Evolutionary conservation across 192 early-diverging fungal genomes (phyloP).

Genomic region (Dissophora ornata): DNA sequence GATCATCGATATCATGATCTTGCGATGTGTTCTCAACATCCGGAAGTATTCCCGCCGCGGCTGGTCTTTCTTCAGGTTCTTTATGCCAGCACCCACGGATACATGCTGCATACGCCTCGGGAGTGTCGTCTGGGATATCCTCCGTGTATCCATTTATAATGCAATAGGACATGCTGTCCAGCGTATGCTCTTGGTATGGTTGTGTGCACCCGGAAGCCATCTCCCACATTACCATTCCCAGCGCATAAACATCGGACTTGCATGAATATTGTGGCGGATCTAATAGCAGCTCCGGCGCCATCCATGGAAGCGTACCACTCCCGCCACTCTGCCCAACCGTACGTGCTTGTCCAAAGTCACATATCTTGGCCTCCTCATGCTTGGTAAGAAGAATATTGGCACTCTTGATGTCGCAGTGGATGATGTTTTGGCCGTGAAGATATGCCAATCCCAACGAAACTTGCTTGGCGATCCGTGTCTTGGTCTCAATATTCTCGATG

Average conservation of each 20-base stretch:
- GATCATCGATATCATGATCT: not conserved
- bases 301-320: not conserved
- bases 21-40: not conserved
- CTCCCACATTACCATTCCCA: conserved; percentile 43
- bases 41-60: conserved; percentile 1
- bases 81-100: conserved; percentile 4
- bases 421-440: conserved; percentile 19
- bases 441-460: conserved; percentile 27
- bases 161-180: not conserved
- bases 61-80: conserved; percentile 4
- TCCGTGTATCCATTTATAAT: conserved; percentile 1
- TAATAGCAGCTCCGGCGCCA: conserved; percentile 12
- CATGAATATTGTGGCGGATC: conserved; percentile 3
- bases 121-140: conserved; percentile 2
- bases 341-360: conserved; percentile 15
- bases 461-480: conserved; percentile 1
- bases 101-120: not conserved
- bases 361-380: conserved; percentile 17
- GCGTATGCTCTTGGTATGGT: conserved; percentile 1
- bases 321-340: not conserved
- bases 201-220: conserved; percentile 12
- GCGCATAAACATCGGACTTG: conserved; percentile 33
- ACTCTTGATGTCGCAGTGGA: conserved; percentile 44
- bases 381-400: conserved; percentile 20
- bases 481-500: not conserved